Evolutionary conservation across 2,329 filamentous ascomycete species (phyloP).

Genomic region (Arthrobotrys pseudoclavata): DNA sequence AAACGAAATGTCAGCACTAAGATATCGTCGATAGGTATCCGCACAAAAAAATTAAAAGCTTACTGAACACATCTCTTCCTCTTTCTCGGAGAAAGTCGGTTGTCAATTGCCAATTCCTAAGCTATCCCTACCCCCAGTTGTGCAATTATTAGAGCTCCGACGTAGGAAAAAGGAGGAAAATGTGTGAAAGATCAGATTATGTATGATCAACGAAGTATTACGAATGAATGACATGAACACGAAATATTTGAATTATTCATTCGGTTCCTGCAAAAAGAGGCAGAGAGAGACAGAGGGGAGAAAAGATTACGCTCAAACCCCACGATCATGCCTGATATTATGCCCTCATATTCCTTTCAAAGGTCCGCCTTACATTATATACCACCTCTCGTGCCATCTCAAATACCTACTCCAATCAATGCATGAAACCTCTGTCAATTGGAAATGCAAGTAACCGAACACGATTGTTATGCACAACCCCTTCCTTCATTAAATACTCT

Average conservation of each 20-base stretch:
- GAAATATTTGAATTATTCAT: slow-evolving; percentile 5
- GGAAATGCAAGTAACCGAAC: slow-evolving; percentile 29
- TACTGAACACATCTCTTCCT: slow-evolving; percentile 39
- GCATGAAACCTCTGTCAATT: neutral
- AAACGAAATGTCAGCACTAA: slow-evolving; percentile 43
- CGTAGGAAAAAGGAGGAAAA: slow-evolving; percentile 20
- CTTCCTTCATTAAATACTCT: slow-evolving; percentile 6
- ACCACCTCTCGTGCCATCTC: neutral
- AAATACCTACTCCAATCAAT: slow-evolving; percentile 24
- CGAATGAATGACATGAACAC: neutral
- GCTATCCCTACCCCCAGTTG: neutral
- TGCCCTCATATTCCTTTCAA: slow-evolving; percentile 24
- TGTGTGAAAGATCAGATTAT: slow-evolving; percentile 13
- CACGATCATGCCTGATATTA: slow-evolving; percentile 13
- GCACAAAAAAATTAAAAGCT: slow-evolving; percentile 12
- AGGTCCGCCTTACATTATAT: slow-evolving; percentile 7
- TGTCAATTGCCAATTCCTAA: neutral
- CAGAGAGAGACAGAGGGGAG: neutral
- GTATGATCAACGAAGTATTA: slow-evolving; percentile 13
- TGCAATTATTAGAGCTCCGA: neutral
- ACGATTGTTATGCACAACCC: slow-evolving; percentile 1
- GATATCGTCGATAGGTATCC: slow-evolving; percentile 51
- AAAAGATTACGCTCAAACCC: neutral
- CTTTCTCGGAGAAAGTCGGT: slow-evolving; percentile 23
- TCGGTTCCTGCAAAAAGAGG: neutral